These are phyloP conservation scores for Quercus phellos DNA, from an alignment of 331 rosid species.

Conservation along the genomic window DNA sequence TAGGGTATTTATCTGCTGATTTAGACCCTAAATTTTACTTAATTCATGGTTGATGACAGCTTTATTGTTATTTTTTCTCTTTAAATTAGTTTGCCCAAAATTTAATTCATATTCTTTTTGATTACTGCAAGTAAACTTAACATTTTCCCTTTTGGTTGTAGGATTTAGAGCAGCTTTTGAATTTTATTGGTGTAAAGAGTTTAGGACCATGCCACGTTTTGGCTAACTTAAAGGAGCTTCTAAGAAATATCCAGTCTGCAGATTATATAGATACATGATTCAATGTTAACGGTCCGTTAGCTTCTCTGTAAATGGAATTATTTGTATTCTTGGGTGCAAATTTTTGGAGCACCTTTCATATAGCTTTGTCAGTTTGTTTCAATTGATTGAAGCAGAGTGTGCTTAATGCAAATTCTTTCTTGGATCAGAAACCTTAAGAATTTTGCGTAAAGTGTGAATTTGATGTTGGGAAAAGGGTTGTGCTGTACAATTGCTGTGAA, in stretches of 20 bases:
- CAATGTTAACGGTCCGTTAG: slow-evolving; percentile 14
- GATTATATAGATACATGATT: slow-evolving; percentile 52
- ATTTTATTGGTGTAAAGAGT: slow-evolving; percentile 74
- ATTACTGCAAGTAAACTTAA: slow-evolving; percentile 13
- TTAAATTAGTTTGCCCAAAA: neutral
- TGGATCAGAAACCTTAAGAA: neutral
- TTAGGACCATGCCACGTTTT: slow-evolving; percentile 88
- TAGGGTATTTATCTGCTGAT: neutral
- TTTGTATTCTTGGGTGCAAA: slow-evolving; percentile 56
- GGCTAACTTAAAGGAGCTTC: slow-evolving; percentile 93
- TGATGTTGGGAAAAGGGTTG: no score
- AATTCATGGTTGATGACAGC: neutral
- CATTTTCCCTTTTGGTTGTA: slow-evolving; percentile 26
- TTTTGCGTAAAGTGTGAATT: no score
- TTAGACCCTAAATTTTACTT: neutral
- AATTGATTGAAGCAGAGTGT: slow-evolving; percentile 16
- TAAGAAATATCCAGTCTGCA: slow-evolving; percentile 69
- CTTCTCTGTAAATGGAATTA: slow-evolving; percentile 38
- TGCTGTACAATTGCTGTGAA: no score
- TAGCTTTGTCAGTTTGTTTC: slow-evolving; percentile 26
- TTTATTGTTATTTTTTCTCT: neutral
- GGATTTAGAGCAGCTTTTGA: slow-evolving; percentile 96
- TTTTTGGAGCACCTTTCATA: slow-evolving; percentile 59
- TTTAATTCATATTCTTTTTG: neutral
- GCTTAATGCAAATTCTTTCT: slow-evolving; percentile 25